These are phyloP conservation scores for Cenchrus americanus DNA, from an alignment of 176 grass and related monocot genomes.

Conservation along the genomic window DNA sequence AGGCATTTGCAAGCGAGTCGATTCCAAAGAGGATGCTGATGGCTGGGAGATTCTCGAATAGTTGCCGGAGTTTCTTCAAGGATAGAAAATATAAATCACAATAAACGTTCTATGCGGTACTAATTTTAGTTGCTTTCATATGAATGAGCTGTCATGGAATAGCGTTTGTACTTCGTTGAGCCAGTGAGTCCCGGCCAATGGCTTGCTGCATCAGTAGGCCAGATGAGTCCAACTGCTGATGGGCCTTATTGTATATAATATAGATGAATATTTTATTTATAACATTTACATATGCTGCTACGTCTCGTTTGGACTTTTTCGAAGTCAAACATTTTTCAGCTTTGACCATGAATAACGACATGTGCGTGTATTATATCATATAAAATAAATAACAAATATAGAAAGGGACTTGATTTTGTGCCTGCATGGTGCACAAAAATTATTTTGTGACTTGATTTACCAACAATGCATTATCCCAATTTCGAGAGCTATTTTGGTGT, in stretches of 20 bases:
- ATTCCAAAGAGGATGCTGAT: slow-evolving; percentile 47
- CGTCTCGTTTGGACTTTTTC: too few relatives aligned
- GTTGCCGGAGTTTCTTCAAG: not conserved
- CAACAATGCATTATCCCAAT: too few relatives aligned
- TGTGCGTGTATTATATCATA: too few relatives aligned
- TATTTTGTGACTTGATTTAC: too few relatives aligned
- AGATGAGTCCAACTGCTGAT: not conserved
- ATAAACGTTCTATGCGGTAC: not conserved
- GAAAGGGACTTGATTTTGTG: too few relatives aligned
- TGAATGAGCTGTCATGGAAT: not conserved
- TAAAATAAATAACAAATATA: too few relatives aligned
- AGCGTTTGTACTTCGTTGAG: not conserved
- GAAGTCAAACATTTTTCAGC: too few relatives aligned
- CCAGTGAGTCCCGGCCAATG: not conserved
- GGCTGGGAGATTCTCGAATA: slow-evolving; percentile 54
- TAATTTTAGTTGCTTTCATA: not conserved
- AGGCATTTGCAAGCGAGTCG: not conserved
- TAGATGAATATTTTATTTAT: not conserved
- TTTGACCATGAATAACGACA: too few relatives aligned
- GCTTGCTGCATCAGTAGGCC: not conserved
- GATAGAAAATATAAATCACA: not conserved
- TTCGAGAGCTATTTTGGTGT: too few relatives aligned
- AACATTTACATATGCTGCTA: too few relatives aligned
- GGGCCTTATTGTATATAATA: not conserved
- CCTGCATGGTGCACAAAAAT: too few relatives aligned